Evolutionary conservation across 2,329 filamentous ascomycete genomes (phyloP).

Genomic region (Cercospora nicotianae): DNA sequence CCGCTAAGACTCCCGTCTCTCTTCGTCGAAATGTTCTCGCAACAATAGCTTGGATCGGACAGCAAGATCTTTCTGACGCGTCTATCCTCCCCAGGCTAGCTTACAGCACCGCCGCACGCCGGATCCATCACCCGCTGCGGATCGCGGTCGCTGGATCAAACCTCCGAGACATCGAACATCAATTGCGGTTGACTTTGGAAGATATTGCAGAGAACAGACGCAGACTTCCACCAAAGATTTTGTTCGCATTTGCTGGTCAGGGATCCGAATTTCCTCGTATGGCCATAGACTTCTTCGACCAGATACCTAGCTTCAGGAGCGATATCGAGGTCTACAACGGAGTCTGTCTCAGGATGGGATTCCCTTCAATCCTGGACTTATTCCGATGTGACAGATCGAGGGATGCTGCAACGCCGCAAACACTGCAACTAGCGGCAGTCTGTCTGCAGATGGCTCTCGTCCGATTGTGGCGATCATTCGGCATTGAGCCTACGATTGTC

Average conservation of each 20-base stretch:
- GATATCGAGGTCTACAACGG: neutral
- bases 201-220: neutral
- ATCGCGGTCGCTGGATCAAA: neutral
- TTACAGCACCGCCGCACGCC: neutral
- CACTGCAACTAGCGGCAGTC: neutral
- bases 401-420: neutral
- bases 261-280: neutral
- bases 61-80: neutral
- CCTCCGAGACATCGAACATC: neutral
- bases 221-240: neutral
- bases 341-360: neutral
- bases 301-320: neutral
- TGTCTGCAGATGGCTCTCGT: neutral
- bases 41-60: neutral
- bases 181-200: neutral
- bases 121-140: neutral
- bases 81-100: neutral
- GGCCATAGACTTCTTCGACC: neutral
- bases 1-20: neutral
- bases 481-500: neutral
- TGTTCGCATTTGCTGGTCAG: neutral
- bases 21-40: neutral
- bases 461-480: neutral
- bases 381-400: neutral
- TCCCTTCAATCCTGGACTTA: neutral